Conservation (phyloP, 2,329 filamentous ascomycete species). For the Lachnellula willkommii region DNA sequence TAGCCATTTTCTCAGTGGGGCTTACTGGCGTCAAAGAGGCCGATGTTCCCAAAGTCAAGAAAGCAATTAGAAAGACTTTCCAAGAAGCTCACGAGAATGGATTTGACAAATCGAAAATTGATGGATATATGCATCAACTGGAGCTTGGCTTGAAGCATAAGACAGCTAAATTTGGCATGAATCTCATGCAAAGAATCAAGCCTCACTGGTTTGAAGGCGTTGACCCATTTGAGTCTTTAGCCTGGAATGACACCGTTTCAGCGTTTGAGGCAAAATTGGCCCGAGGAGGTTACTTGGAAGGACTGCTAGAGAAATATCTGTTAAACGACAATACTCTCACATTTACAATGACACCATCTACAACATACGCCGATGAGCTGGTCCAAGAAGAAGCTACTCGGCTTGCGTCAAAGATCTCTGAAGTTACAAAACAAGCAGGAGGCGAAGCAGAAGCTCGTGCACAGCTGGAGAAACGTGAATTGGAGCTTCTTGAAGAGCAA, state of each 20-base stretch:
- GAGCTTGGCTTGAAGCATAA: slow-evolving; percentile 95
- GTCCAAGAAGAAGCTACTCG: slow-evolving; percentile 71
- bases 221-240: slow-evolving; percentile 83
- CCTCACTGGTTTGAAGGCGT: slow-evolving; percentile 94
- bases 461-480: slow-evolving; percentile 70
- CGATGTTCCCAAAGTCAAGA: slow-evolving; percentile 72
- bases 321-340: slow-evolving; percentile 80
- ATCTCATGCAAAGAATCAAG: slow-evolving; percentile 80
- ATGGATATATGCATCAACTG: slow-evolving; percentile 87
- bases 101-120: slow-evolving; percentile 85
- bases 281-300: slow-evolving; percentile 74
- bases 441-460: slow-evolving; percentile 66
- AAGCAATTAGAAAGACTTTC: slow-evolving; percentile 67
- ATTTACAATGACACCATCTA: slow-evolving; percentile 89
- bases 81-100: slow-evolving; percentile 65
- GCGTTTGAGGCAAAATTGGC: slow-evolving; percentile 75
- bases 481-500: slow-evolving; percentile 75
- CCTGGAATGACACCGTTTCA: slow-evolving; percentile 84
- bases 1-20: slow-evolving; percentile 83
- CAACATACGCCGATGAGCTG: slow-evolving; percentile 67
- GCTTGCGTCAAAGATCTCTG: slow-evolving; percentile 67
- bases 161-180: slow-evolving; percentile 90
- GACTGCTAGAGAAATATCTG: slow-evolving; percentile 82
- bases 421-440: slow-evolving; percentile 63
- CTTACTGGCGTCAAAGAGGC: slow-evolving; percentile 81